Percentiles rank a stretch among this genome's conserved stretches.
Evolutionary conservation across 768 basidiomycete species (phyloP).

Genomic region (Russula ochroleuca): DNA sequence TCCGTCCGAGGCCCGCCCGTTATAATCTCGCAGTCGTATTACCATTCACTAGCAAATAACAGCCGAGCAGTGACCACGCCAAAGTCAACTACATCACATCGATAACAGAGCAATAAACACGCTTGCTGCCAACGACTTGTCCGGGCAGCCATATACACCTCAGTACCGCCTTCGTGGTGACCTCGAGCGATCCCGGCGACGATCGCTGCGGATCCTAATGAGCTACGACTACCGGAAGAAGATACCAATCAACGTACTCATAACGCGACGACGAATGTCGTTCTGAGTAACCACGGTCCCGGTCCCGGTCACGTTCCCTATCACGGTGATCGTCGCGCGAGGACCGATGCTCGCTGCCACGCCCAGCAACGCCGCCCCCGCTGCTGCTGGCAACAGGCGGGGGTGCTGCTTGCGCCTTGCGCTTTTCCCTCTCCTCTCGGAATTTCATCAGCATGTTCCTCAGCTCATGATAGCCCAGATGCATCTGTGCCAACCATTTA

Average conservation of each 20-base stretch:
- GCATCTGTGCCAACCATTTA: conserved; percentile 64
- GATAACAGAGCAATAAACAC: conserved; percentile 1
- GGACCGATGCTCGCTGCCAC: conserved; percentile 46
- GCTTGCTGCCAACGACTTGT: neutral
- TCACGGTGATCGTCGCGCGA: conserved; percentile 63
- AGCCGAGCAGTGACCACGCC: neutral
- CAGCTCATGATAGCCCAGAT: conserved; percentile 96
- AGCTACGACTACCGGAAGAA: neutral
- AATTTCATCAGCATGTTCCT: conserved; percentile 91
- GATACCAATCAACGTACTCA: conserved; percentile 16
- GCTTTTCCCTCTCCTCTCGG: conserved; percentile 83
- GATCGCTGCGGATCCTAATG: conserved; percentile 19
- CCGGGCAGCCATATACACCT: neutral
- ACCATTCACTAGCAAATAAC: neutral
- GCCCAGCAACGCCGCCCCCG: conserved; percentile 37
- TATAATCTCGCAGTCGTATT: neutral
- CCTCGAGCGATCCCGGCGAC: conserved; percentile 27
- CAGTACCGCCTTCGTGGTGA: conserved; percentile 28
- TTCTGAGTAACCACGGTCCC: conserved; percentile 69
- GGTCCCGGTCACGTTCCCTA: conserved; percentile 66
- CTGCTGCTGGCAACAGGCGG: conserved; percentile 34
- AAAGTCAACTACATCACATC: neutral
- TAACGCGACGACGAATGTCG: conserved; percentile 27
- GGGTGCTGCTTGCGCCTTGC: conserved; percentile 49
- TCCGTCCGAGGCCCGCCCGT: neutral